Conservation (phyloP, 2,329 filamentous ascomycete species). For the Beauveria sp. region DNA sequence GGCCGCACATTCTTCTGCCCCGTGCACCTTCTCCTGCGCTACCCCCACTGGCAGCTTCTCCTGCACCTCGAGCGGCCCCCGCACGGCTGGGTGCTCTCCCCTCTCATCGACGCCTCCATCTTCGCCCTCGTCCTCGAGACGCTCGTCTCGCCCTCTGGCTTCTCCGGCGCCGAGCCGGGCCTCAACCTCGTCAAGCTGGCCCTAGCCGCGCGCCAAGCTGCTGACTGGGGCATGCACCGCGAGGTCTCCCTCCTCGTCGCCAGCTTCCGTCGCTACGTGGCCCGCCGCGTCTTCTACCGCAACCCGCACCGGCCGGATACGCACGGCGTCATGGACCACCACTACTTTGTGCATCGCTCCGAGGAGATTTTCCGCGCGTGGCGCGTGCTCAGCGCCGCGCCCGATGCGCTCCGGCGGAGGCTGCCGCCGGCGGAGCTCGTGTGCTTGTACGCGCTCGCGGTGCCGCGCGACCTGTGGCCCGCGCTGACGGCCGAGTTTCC, state of each 20-base stretch:
- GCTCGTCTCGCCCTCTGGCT: slow-evolving; percentile 12
- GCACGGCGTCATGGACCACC: slow-evolving; percentile 13
- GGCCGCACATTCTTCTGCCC: slow-evolving; percentile 11
- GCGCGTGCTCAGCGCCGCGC: neutral
- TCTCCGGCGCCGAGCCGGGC: slow-evolving; percentile 16
- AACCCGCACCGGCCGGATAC: slow-evolving; percentile 25
- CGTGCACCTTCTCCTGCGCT: slow-evolving; percentile 4
- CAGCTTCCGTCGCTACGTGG: slow-evolving; percentile 18
- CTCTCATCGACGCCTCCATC: slow-evolving; percentile 12
- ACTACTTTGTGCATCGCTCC: slow-evolving; percentile 17
- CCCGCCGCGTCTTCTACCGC: slow-evolving; percentile 16
- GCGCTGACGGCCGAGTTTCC: slow-evolving; percentile 13
- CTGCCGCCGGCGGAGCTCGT: slow-evolving; percentile 8
- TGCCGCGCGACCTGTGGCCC: slow-evolving; percentile 13
- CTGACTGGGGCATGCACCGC: slow-evolving; percentile 13
- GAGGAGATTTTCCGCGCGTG: slow-evolving; percentile 20
- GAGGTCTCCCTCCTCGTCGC: slow-evolving; percentile 16
- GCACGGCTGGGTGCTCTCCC: slow-evolving; percentile 10
- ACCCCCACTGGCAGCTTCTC: slow-evolving; percentile 8
- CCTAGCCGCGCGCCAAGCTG: slow-evolving; percentile 13
- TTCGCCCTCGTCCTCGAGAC: slow-evolving; percentile 18
- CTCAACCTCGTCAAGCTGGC: slow-evolving; percentile 19
- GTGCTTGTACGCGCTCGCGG: slow-evolving; percentile 8
- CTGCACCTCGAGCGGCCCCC: slow-evolving; percentile 6
- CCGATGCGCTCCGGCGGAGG: neutral